Base-by-base conservation (phyloP, 139 green algal genomes). In the Chlorella sp. region DNA sequence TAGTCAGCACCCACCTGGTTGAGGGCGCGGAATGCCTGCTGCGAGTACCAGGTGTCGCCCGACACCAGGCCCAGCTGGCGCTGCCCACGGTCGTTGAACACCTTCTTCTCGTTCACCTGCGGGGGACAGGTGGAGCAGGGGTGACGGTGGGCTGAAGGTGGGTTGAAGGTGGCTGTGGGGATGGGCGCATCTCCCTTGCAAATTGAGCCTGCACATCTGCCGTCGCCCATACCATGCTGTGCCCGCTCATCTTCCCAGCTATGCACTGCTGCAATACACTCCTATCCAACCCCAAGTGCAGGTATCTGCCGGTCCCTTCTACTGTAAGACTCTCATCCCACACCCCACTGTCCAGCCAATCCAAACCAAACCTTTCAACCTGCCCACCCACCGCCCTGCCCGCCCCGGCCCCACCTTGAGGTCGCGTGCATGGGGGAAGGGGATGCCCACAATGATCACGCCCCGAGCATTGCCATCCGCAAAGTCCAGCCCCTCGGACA, bases 401-500 rank as follows among this genome's bases (percentile, higher is more conserved):
- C 16, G 7, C 16, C 2, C 64, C 22, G 7, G 64, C 57, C 84
- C 32, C 95, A 98, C 96, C 92, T 98, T 96, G 39, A 93, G 94
- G 91, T 99, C 96, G 40, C 95, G 97, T 24, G 96, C 87, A 66
- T 93, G 94, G 12, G 98, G 97, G 89, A 96, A 99, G 32, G 98
- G 98, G 37, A 99, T 98, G 86, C 98, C 97, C 61, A 99, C 90
- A 16, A 99, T 88, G 28, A 99, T 93, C 42, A 99, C 98, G 9
- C 92, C 96, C 9, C 98, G 91, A 1, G 97, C 98, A 60, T 97
- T 94, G 60, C 91, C 92, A 89, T 99, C 97, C 11, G 96, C 94
- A 94, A 99, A 99, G 92, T 99, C 97, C 40, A 99, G 96, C 19
- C 98, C 98, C 91, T 99, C 98, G 15, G 95, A 98, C 11, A 97